Conservation (phyloP, 78 protist genomes). For the Cavenderia fasciculata region DNA sequence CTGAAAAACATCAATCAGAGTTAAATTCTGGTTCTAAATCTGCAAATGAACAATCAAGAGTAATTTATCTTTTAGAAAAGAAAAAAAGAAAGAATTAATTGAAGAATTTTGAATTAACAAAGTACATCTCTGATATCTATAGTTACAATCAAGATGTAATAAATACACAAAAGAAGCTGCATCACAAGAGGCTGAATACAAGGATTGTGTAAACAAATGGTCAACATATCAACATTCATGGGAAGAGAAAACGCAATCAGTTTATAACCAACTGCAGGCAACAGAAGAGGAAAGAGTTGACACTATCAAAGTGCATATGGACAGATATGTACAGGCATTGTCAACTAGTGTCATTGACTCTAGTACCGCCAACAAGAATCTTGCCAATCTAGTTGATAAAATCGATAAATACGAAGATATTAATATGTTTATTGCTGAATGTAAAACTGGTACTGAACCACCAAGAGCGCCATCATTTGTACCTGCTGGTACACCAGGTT, state of each 20-base stretch:
- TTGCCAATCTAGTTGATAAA: not conserved
- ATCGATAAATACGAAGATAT: slow-evolving; percentile 62
- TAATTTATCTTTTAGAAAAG: no score
- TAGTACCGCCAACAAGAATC: slow-evolving; percentile 4
- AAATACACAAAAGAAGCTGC: slow-evolving; percentile 7
- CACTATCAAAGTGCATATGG: slow-evolving; percentile 55
- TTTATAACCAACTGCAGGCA: slow-evolving; percentile 25
- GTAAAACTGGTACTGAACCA: slow-evolving; percentile 53
- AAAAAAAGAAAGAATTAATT: no score
- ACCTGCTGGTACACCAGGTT: slow-evolving; percentile 54
- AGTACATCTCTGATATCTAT: no score
- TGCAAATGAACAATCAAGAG: no score
- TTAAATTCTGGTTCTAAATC: no score
- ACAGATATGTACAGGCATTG: slow-evolving; percentile 33
- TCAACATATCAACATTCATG: slow-evolving; percentile 29
- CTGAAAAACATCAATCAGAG: no score
- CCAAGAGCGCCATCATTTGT: slow-evolving; percentile 45
- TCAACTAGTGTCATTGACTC: slow-evolving; percentile 15
- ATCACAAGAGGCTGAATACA: slow-evolving; percentile 25
- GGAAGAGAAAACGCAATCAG: slow-evolving; percentile 34
- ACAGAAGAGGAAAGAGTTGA: slow-evolving; percentile 69
- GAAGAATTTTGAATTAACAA: no score
- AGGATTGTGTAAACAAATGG: slow-evolving; percentile 30
- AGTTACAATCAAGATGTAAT: slow-evolving; percentile 8
- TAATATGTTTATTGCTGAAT: slow-evolving; percentile 29